Percentiles rank a stretch among this genome's conserved stretches.
phyloP scores from a whole-genome alignment of 768 basidiomycete species.

The Phylloporus sp. region DNA sequence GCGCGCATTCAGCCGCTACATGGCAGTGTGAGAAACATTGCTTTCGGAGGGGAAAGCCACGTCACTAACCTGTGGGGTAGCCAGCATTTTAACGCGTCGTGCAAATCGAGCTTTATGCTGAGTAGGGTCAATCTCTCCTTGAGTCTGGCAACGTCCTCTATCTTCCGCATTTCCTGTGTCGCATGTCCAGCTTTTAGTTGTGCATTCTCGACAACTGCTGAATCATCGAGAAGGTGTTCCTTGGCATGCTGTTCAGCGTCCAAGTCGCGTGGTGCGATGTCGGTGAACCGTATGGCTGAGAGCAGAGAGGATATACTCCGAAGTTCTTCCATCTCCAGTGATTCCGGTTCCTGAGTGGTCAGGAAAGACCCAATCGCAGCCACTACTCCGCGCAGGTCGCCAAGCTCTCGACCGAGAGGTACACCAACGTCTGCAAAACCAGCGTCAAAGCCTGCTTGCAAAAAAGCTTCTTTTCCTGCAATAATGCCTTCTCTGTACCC shows the following conservation, averaged over 20 bases:
- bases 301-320: conserved; percentile 56
- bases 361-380: conserved; percentile 62
- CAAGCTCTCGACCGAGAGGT: conserved; percentile 74
- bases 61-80: neutral
- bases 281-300: conserved; percentile 57
- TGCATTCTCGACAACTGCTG: conserved; percentile 35
- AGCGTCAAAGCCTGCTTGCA: conserved; percentile 88
- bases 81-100: no score
- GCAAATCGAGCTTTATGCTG: conserved; percentile 31
- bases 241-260: conserved; percentile 77
- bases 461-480: conserved; percentile 79
- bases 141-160: conserved; percentile 39
- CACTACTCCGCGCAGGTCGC: conserved; percentile 68
- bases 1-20: neutral
- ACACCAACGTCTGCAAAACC: conserved; percentile 74
- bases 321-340: conserved; percentile 37
- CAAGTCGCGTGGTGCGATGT: conserved; percentile 70
- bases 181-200: conserved; percentile 28
- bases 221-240: conserved; percentile 46
- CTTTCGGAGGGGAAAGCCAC: neutral
- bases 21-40: neutral
- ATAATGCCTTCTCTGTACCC: conserved; percentile 98
- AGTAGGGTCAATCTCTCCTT: conserved; percentile 36
- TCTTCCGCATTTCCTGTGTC: conserved; percentile 28
- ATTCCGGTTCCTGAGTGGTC: conserved; percentile 23